phyloP scores from a whole-genome alignment of 345 rosid species.

The Camelina laxa region DNA sequence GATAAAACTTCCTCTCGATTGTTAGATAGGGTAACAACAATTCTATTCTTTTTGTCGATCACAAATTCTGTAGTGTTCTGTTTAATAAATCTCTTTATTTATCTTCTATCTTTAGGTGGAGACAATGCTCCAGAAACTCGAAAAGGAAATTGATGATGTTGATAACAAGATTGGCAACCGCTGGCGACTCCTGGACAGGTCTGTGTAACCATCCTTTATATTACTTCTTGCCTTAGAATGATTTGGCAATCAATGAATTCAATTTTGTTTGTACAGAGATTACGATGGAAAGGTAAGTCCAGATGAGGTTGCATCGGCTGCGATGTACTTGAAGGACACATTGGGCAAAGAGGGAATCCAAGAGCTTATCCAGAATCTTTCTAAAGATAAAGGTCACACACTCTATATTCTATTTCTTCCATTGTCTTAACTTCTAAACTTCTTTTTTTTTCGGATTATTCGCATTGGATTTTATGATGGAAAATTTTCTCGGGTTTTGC shows the following conservation, averaged over 20 bases:
- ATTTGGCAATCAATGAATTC: not conserved
- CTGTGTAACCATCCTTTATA: conserved; percentile 18
- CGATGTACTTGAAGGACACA: conserved; percentile 80
- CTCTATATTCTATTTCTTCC: not conserved
- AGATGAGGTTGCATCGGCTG: conserved; percentile 94
- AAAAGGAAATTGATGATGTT: conserved; percentile 97
- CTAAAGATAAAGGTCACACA: conserved; percentile 79
- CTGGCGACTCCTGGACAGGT: conserved; percentile 94
- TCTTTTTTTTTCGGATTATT: not conserved
- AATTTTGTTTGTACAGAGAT: conserved; percentile 59
- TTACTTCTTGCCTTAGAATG: not conserved
- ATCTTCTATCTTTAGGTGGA: conserved; percentile 65
- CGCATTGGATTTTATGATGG: not conserved
- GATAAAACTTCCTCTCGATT: conserved; percentile 86
- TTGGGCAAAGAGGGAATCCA: conserved; percentile 88
- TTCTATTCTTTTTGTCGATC: not conserved
- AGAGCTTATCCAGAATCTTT: conserved; percentile 83
- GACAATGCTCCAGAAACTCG: conserved; percentile 93
- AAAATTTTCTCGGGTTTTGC: not conserved
- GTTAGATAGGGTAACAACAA: conserved; percentile 64
- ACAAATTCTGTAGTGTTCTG: not conserved
- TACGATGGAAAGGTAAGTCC: conserved; percentile 92
- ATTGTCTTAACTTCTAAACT: not conserved
- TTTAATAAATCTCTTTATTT: conserved; percentile 19
- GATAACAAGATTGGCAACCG: conserved; percentile 93